Evolutionary conservation across 1,284 basidiomycete species (phyloP), one percentile per base, ranked within the genome.

Genomic region (Sanghuangporus weigelae): DNA sequence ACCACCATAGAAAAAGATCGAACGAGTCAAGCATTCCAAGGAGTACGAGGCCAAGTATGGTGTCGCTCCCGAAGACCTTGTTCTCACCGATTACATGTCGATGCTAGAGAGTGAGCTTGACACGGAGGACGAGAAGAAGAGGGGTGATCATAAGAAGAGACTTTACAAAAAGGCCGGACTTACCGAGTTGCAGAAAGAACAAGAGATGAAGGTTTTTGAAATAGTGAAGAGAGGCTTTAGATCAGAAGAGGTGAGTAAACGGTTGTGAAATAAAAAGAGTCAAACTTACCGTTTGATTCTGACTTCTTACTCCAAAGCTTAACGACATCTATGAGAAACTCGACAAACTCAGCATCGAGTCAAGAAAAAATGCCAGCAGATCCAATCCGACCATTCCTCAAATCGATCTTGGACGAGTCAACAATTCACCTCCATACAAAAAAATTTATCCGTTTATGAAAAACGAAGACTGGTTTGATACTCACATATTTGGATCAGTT

Each of bases 291-390:
- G n/a, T n/a, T n/a, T n/a, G n/a, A n/a, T n/a, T n/a, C n/a, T n/a
- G n/a, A n/a, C n/a, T n/a, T 21, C 46, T 48, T 11, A 7, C 19
- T 48, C 7, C 19, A 7, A 10, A 59, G 59, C 16, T 60, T 50
- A 49, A 60, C 49, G 38, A 54, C 11, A 21, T 60, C 19, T 60
- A 60, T 38, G 31, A 19, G 11, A 26, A 53, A 7, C 59, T 60
- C 16, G 48, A 60, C 53, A 14, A 19, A 14, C 16, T 60, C 16
- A 5, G 42, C 14, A 46, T n/a, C 10, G 11, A 21, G 10, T 12
- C 36, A 11, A 38, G 23, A 31, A 40, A 11, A 11, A 6, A 7
- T 7, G 7, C 46, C 6, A 23, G n/a, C 26, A 54, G 31, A 14
- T 4, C 26, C 8, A 12, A 16, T n/a, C 6, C 23, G 21, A 14